Evolutionary conservation across 1,284 basidiomycete genomes (phyloP).

Genomic region (Grifola frondosa): DNA sequence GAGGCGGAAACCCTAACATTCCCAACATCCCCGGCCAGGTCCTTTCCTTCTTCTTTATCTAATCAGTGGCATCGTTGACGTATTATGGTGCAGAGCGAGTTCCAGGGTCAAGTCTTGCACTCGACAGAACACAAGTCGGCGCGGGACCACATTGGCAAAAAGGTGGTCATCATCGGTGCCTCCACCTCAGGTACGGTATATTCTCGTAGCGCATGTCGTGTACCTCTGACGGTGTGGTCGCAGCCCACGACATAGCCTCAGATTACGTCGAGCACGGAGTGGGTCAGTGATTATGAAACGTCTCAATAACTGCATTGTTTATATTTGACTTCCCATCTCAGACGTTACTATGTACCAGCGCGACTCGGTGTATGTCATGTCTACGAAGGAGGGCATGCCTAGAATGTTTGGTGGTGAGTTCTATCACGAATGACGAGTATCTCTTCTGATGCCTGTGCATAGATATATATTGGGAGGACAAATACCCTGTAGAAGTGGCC

Average conservation of each 20-base stretch:
- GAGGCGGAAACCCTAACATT: slow-evolving; percentile 47
- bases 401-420: slow-evolving; percentile 36
- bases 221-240: not conserved
- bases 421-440: not conserved
- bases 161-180: slow-evolving; percentile 48
- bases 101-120: slow-evolving; percentile 43
- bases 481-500: slow-evolving; percentile 47
- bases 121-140: slow-evolving; percentile 41
- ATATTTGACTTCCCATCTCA: slow-evolving; percentile 13
- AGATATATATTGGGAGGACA: slow-evolving; percentile 55
- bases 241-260: slow-evolving; percentile 42
- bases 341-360: slow-evolving; percentile 67
- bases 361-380: slow-evolving; percentile 62
- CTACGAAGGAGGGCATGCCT: slow-evolving; percentile 43
- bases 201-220: not conserved
- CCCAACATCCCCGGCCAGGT: slow-evolving; percentile 47
- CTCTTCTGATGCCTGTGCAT: not conserved
- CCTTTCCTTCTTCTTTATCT: not conserved
- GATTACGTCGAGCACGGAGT: slow-evolving; percentile 47
- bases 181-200: slow-evolving; percentile 44
- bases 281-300: slow-evolving; percentile 28
- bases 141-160: slow-evolving; percentile 42
- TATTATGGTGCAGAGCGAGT: slow-evolving; percentile 35
- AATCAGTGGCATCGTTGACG: not conserved
- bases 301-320: not conserved